These are phyloP conservation scores for Acephala macrosclerotiorum DNA, from an alignment of 2,329 filamentous ascomycete species.

Conservation along the genomic window DNA sequence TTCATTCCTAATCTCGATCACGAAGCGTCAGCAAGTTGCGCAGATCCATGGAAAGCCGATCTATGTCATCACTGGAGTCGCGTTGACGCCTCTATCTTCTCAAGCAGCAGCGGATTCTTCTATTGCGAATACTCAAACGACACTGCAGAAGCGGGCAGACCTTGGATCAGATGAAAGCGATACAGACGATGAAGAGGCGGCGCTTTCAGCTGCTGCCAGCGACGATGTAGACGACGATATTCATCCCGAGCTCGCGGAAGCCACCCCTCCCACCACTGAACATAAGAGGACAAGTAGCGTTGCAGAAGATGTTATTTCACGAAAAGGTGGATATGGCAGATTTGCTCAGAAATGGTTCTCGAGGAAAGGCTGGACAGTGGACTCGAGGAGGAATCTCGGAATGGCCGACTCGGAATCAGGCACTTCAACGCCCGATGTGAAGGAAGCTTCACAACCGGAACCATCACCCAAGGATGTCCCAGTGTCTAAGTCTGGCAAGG, in stretches of 20 bases:
- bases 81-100: conserved; percentile 86
- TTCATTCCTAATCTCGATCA: conserved; percentile 88
- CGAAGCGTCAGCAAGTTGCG: conserved; percentile 85
- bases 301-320: conserved; percentile 86
- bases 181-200: conserved; percentile 55
- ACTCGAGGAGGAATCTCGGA: conserved; percentile 73
- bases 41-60: conserved; percentile 82
- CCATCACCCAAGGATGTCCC: not conserved
- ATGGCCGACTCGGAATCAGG: conserved; percentile 58
- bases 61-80: conserved; percentile 88
- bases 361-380: conserved; percentile 78
- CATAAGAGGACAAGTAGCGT: conserved; percentile 64
- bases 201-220: conserved; percentile 40
- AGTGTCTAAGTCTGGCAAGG: conserved; percentile 2
- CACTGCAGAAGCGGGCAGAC: conserved; percentile 48
- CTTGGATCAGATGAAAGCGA: conserved; percentile 46
- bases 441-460: conserved; percentile 38
- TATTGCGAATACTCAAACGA: conserved; percentile 67
- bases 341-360: conserved; percentile 95
- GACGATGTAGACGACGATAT: conserved; percentile 55
- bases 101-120: conserved; percentile 76
- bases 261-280: conserved; percentile 1
- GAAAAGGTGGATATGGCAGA: conserved; percentile 82
- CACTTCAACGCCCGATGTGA: conserved; percentile 39
- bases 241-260: conserved; percentile 9